These are phyloP conservation scores for Coniochaeta sp. DNA, from an alignment of 2,329 filamentous ascomycete species.

Conservation along the genomic window DNA sequence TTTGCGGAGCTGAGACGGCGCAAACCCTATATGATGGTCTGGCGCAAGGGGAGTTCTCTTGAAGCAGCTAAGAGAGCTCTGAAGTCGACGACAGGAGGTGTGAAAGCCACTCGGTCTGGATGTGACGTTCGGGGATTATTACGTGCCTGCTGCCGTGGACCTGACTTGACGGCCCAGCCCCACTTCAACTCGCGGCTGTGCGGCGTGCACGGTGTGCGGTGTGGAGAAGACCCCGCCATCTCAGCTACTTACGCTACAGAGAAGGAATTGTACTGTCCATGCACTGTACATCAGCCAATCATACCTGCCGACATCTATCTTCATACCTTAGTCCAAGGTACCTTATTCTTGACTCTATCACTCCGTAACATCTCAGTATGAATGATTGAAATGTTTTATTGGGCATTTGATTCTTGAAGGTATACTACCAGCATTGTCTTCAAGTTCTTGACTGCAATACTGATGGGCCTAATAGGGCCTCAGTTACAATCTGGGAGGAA, in stretches of 20 bases:
- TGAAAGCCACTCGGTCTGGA: not conserved
- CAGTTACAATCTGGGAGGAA: not conserved
- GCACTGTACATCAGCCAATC: no score
- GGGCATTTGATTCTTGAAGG: not conserved
- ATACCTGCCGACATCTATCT: no score
- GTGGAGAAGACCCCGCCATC: not conserved
- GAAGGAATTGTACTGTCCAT: no score
- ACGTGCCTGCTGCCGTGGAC: constrained; percentile 2
- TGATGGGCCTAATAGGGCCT: not conserved
- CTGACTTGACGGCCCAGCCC: not conserved
- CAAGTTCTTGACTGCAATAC: not conserved
- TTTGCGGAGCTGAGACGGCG: constrained; percentile 23
- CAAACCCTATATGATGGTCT: not conserved
- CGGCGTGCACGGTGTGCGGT: not conserved
- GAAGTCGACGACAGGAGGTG: constrained; percentile 1
- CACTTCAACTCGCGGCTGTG: not conserved
- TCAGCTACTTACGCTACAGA: no score
- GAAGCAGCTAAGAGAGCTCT: constrained; percentile 7
- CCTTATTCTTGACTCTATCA: no score
- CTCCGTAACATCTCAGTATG: no score
- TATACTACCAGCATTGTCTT: not conserved
- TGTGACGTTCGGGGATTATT: not conserved
- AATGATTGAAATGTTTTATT: not conserved
- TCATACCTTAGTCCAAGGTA: no score
- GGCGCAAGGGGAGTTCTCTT: not conserved